Conservation (phyloP, 805 yeast species). For the Lachancea nothofagi region DNA sequence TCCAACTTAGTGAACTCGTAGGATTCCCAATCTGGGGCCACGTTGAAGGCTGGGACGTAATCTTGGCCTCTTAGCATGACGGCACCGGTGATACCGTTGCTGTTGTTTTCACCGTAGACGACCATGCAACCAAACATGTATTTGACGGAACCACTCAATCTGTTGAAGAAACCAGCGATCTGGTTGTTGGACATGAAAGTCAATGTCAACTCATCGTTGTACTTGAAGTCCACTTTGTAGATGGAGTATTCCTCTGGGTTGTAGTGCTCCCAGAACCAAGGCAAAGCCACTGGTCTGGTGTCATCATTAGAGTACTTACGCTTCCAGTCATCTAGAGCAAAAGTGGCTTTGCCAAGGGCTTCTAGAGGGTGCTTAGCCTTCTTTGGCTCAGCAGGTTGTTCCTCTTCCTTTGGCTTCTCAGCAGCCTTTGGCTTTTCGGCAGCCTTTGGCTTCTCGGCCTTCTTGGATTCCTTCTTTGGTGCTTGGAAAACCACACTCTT, state of each 20-base stretch:
- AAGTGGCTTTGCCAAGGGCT: conserved; percentile 63
- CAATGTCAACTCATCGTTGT: conserved; percentile 92
- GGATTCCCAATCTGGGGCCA: conserved; percentile 99
- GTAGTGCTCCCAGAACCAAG: conserved; percentile 95
- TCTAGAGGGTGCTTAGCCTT: conserved; percentile 90
- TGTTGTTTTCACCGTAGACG: conserved; percentile 95
- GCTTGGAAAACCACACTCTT: conserved; percentile 55
- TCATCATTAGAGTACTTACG: conserved; percentile 93
- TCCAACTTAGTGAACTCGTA: conserved; percentile 81
- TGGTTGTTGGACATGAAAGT: conserved; percentile 97
- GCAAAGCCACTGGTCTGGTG: conserved; percentile 85
- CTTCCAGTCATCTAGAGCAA: conserved; percentile 82
- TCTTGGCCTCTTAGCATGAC: conserved; percentile 94
- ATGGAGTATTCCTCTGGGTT: conserved; percentile 88
- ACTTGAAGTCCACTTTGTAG: conserved; percentile 90
- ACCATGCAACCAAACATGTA: conserved; percentile 86
- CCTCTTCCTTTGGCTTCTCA: conserved; percentile 35
- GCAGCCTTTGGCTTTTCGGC: conserved; percentile 11
- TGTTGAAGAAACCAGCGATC: conserved; percentile 95
- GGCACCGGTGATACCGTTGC: conserved; percentile 92
- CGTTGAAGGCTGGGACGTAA: conserved; percentile 81
- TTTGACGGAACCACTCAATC: conserved; percentile 82
- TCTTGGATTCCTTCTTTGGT: conserved; percentile 61
- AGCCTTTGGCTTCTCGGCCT: conserved; percentile 25
- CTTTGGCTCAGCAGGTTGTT: conserved; percentile 39